Evolutionary conservation across 2,329 filamentous ascomycete species (phyloP).

Genomic region (Penicillium aurantiogriseum): DNA sequence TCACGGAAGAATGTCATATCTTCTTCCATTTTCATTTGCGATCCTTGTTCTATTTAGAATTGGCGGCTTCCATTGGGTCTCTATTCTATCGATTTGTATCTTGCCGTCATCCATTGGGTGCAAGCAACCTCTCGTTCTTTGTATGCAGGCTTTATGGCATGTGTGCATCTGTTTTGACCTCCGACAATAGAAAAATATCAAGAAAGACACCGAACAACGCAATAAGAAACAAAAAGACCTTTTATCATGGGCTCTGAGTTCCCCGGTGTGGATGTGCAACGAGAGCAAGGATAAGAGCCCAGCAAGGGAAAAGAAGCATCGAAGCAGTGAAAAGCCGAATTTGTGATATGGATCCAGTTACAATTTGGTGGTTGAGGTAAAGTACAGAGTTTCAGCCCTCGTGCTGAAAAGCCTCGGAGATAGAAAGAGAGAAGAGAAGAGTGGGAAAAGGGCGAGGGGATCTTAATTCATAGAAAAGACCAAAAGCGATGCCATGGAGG

Average conservation of each 20-base stretch:
- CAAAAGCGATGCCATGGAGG: background rate
- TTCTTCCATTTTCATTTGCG: background rate
- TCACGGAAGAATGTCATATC: background rate
- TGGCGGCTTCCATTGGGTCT: background rate
- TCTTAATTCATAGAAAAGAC: background rate
- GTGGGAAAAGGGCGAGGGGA: background rate
- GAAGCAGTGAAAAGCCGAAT: background rate
- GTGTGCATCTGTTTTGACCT: background rate
- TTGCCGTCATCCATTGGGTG: background rate
- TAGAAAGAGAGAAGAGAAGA: background rate
- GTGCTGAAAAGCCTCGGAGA: background rate
- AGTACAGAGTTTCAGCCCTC: conserved; percentile 13
- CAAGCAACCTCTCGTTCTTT: background rate
- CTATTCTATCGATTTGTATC: background rate
- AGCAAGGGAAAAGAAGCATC: background rate
- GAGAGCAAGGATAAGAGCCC: background rate
- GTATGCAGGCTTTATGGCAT: background rate
- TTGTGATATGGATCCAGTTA: conserved; percentile 6
- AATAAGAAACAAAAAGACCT: background rate
- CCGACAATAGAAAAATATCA: background rate
- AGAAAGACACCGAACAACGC: background rate
- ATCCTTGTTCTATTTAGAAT: background rate
- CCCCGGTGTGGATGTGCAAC: background rate
- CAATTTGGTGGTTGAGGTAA: conserved; percentile 20
- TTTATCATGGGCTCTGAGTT: background rate